Conservation (phyloP, 2,329 filamentous ascomycete species). For the Neurospora crassa region DNA sequence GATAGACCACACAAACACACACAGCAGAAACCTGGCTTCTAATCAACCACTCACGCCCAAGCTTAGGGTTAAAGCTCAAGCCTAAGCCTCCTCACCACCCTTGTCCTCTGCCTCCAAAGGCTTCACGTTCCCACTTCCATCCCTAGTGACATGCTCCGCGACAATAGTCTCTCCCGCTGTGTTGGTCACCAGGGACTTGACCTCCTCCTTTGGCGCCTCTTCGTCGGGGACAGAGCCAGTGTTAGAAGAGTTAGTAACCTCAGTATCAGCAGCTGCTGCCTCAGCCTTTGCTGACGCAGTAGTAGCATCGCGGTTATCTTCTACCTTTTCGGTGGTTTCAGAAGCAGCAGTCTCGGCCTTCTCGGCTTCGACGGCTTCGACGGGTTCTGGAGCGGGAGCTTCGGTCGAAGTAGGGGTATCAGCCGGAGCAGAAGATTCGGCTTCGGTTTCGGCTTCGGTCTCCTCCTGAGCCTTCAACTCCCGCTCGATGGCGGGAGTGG, state of each 20-base stretch:
- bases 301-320: conserved; percentile 7
- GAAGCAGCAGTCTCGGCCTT: conserved; percentile 2
- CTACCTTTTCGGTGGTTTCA: conserved; percentile 1
- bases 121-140: conserved; percentile 11
- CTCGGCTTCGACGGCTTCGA: neutral
- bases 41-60: too few species aligned
- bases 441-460: conserved; percentile 4
- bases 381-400: neutral
- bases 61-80: neutral
- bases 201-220: conserved; percentile 8
- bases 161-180: conserved; percentile 35
- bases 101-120: neutral
- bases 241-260: neutral
- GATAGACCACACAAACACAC: too few species aligned
- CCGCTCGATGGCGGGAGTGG: neutral
- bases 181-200: conserved; percentile 31
- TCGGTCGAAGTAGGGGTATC: neutral
- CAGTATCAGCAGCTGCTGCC: neutral
- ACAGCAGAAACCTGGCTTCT: too few species aligned
- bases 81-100: neutral
- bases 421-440: neutral
- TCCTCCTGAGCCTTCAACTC: conserved; percentile 2
- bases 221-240: neutral
- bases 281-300: neutral
- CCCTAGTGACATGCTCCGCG: conserved; percentile 26